A percentile compares a stretch with the other conserved stretches of the same genome.
Evolutionary conservation across 805 yeast species (phyloP).

Genomic region (Cyberlindnera mycetangii): DNA sequence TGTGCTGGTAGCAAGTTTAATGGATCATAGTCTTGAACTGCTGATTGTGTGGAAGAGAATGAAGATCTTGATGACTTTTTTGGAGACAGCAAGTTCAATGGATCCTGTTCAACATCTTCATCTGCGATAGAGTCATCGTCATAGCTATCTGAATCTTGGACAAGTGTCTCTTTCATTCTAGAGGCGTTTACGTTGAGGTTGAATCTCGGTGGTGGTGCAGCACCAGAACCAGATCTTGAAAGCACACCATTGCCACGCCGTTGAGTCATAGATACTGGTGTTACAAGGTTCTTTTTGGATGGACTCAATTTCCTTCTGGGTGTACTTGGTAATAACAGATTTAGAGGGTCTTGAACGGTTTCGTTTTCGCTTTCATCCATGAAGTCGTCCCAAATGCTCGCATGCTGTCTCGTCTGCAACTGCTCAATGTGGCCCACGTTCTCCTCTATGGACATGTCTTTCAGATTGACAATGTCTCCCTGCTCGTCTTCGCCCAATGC

Average conservation of each 20-base stretch:
- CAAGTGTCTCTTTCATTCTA: not conserved
- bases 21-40: not conserved
- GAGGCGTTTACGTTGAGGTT: not conserved
- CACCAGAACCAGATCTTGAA: not conserved
- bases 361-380: slow-evolving; percentile 12
- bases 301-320: not conserved
- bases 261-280: slow-evolving; percentile 5
- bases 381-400: slow-evolving; percentile 23
- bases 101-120: not conserved
- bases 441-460: slow-evolving; percentile 20
- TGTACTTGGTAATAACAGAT: slow-evolving; percentile 10
- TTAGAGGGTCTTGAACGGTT: slow-evolving; percentile 15
- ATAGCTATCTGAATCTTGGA: not conserved
- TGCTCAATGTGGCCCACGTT: slow-evolving; percentile 23
- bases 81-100: slow-evolving; percentile 2
- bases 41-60: not conserved
- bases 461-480: slow-evolving; percentile 34
- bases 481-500: slow-evolving; percentile 29
- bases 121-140: not conserved
- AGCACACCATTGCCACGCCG: not conserved
- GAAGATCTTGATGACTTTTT: not conserved
- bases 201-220: slow-evolving; percentile 2
- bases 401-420: slow-evolving; percentile 6
- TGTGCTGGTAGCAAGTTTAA: not conserved
- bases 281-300: not conserved